Evolutionary conservation across 2,329 filamentous ascomycete species (phyloP), one percentile per base, ranked within the genome.

Genomic region (Byssochlamys sp.): DNA sequence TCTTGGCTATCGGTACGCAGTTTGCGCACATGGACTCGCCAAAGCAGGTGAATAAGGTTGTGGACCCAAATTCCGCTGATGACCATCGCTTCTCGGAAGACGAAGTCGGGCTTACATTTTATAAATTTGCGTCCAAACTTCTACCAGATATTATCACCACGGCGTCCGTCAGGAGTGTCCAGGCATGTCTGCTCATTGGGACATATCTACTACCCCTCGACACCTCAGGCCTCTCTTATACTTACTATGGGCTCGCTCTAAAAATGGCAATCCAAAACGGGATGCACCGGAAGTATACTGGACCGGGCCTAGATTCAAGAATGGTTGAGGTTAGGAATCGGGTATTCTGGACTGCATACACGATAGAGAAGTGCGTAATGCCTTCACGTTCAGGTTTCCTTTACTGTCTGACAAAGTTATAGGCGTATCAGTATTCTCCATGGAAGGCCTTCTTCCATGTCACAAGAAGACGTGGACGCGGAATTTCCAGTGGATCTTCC

Each of bases 191-290:
- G 6, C 70, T 84, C 25, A 78, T 84, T 12, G 81, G 80, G 1
- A 76, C 82, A 9, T 84, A 83, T 60, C 72, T 80, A 1, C 68
- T 84, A 4, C 81, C 81, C 0, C 71, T 83, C 0, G 81, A 84
- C 63, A 78, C 81, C 0, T 81, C 80, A 1, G 81, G 81, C 0
- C 66, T 84, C 24, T 79, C 79, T 2, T 84, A 83, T 61, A 81
- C 80, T 2, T 84, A 84, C 60, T 73, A 83, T 52, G 80, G 80
- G 5, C 66, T 84, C 11, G 79, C 80, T 1, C 70, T 83, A 49
- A 82, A 81, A 59, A 70, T 84, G 58, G 81, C 81, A 1, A 82
- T 84, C 12, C 81, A 83, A 59, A 84, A 84, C 63, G 81, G 81
- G 9, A 82, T 84, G 81, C 81, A 84, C 61, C 73, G 81, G 53